Evolutionary conservation across 805 yeast genomes (phyloP), one percentile per base, ranked within the genome.

Genomic region (Pichia cabralensis): DNA sequence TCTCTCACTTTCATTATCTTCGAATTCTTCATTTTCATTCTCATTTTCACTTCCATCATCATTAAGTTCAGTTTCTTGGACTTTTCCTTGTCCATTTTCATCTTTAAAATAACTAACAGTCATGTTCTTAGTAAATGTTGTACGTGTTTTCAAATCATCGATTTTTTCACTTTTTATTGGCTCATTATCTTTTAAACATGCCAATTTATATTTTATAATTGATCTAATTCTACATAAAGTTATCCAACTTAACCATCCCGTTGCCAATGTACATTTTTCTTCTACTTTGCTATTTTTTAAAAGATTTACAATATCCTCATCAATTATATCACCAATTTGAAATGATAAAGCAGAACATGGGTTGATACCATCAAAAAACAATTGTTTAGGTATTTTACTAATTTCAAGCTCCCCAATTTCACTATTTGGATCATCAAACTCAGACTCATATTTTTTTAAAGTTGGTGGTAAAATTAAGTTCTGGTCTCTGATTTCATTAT

Each of bases 161-260:
- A n/a, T n/a, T n/a, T n/a, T n/a, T n/a, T n/a, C n/a, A n/a, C n/a
- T n/a, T n/a, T n/a, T n/a, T n/a, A n/a, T n/a, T n/a, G n/a, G n/a
- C n/a, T n/a, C n/a, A n/a, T n/a, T n/a, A 57, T 56, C 69, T 56
- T 70, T 72, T 30, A 81, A 55, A 40, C 76, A 70, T 15, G 71
- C 70, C 36, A 86, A 58, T 52, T 85, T 86, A 47, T 80, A 80
- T 45, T 84, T 67, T 39, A 85, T 67, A 14, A 88, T 67, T 32
- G 76, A 64, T 46, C 96, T 67, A 3, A 85, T 59, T 20, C 76
- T 74, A 19, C 70, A 67, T 48, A 85, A 64, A 3, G 77, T 73
- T 28, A 73, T 65, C 41, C 67, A 70, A 34, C 67, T 67, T 40
- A 73, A 69, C 97, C 97, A 89, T 1, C 97, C 97, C 36, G 78